Percentiles rank a stretch among this genome's conserved stretches.
These are phyloP conservation scores for Botrytis paeoniae DNA, from an alignment of 2,329 filamentous ascomycete genomes.

Conservation along the genomic window DNA sequence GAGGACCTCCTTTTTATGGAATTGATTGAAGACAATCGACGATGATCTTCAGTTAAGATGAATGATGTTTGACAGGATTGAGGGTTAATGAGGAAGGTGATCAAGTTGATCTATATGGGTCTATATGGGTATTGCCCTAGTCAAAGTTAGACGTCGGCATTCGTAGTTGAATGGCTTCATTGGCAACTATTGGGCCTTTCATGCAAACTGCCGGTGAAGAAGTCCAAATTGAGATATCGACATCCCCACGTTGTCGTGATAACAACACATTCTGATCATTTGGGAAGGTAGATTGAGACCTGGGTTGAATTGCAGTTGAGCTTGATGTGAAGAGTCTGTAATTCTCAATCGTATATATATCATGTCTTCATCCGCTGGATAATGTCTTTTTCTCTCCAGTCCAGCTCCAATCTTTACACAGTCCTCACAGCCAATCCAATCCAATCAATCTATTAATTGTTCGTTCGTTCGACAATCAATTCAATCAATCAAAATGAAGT, in stretches of 20 bases:
- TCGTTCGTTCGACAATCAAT: constrained; percentile 10
- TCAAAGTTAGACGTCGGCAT: constrained; percentile 5
- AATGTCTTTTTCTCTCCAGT: constrained; percentile 13
- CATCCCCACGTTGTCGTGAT: neutral
- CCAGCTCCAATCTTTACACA: constrained; percentile 14
- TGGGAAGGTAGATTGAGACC: constrained; percentile 15
- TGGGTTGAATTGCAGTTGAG: neutral
- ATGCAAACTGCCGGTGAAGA: constrained; percentile 14
- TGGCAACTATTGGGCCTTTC: neutral
- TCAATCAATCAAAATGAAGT: constrained; percentile 46
- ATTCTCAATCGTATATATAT: constrained; percentile 17
- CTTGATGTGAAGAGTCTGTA: neutral
- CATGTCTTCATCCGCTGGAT: neutral
- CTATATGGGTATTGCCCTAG: neutral
- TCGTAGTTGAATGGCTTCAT: neutral
- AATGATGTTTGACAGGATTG: constrained; percentile 1
- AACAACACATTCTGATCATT: constrained; percentile 7
- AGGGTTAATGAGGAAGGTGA: constrained; percentile 14
- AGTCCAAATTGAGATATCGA: constrained; percentile 9
- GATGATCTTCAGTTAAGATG: neutral
- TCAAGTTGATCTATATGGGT: neutral
- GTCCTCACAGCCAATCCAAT: constrained; percentile 11
- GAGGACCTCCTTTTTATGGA: constrained; percentile 19
- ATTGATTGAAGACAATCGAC: constrained; percentile 1
- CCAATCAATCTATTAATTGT: constrained; percentile 7